Percentiles rank a stretch among this genome's conserved stretches.
Evolutionary conservation across 192 early-diverging fungal species (phyloP).

Genomic region (Podila clonocystis): DNA sequence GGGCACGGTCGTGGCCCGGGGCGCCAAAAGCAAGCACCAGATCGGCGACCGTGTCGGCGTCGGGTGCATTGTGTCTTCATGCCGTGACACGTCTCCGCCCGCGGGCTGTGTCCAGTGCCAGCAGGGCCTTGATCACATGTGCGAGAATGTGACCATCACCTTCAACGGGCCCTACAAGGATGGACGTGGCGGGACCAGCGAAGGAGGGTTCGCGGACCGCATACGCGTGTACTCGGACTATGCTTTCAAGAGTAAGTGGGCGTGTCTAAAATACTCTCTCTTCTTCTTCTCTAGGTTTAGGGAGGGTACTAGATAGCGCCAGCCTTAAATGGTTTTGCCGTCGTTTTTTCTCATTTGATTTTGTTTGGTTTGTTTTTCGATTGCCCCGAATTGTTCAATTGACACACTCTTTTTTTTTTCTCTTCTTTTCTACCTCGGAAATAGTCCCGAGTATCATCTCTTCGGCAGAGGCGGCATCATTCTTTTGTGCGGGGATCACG

Average conservation of each 20-base stretch:
- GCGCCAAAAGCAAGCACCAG: conserved; percentile 38
- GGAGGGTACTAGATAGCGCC: background rate
- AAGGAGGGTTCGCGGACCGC: conserved; percentile 58
- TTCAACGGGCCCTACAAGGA: conserved; percentile 69
- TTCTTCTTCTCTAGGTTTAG: too few relatives aligned
- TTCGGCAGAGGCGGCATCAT: conserved; percentile 66
- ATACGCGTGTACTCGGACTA: conserved; percentile 67
- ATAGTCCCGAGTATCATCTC: conserved; percentile 5
- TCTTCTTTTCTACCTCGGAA: background rate
- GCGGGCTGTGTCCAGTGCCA: conserved; percentile 37
- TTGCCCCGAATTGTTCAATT: too few relatives aligned
- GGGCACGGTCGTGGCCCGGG: conserved; percentile 51
- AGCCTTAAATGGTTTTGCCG: background rate
- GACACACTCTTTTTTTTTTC: background rate
- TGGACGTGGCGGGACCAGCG: conserved; percentile 53
- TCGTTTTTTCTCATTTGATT: background rate
- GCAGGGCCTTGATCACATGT: conserved; percentile 37
- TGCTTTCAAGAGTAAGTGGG: conserved; percentile 69
- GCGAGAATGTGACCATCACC: conserved; percentile 53
- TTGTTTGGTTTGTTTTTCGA: too few relatives aligned
- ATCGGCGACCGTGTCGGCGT: conserved; percentile 73
- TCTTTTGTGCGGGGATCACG: conserved; percentile 89
- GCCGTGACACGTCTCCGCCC: conserved; percentile 24
- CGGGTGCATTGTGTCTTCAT: conserved; percentile 68
- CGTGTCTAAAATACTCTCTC: too few relatives aligned